Evolutionary conservation across 2,329 filamentous ascomycete genomes (phyloP), one percentile per base, ranked within the genome.

Genomic region (Cladosporium phlei): DNA sequence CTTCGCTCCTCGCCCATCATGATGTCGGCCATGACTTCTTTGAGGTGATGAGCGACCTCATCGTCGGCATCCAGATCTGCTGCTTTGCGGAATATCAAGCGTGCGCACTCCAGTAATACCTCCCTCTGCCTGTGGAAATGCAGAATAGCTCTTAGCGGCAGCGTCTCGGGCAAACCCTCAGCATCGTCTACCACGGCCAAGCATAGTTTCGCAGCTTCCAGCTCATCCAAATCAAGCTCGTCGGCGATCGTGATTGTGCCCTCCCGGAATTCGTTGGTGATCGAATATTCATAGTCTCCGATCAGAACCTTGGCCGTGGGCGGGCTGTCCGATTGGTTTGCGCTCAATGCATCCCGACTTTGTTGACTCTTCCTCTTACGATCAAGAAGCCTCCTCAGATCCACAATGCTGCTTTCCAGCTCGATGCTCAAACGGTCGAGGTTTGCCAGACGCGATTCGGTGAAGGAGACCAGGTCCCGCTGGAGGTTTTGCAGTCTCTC

Each of bases 261-360:
- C 66, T 95, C 85, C 61, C 91, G 82, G 67, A 98, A 97, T 52
- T 88, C 83, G 47, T 86, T 78, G 67, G 95, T 96, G 70, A 98
- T 74, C 17, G 77, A 72, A 66, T 88, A 97, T 59, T 90, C 80
- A 25, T 80, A 77, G 52, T 82, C 84, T 56, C 79, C 78, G 49
- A 95, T 69, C 25, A 73, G 80, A 56, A 97, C 75, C 63, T 86
- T 90, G 48, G 20, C 40, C 16, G 11, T 47, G 7, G 35, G 35
- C 6, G 55, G 48, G 17, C 34, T 49, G n/a, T 50, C 50, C 70
- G 60, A 69, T 85, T 87, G 85, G 47, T 79, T 44, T 14, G 38
- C 79, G 53, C 82, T 76, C 27, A 96, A 72, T 10, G 75, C 71
- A 60, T 84, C 78, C 52, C 91, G 82, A 67, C 88, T 94, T 53